A percentile compares a stretch with the other conserved stretches of the same genome.
Conservation (phyloP, 2,329 filamentous ascomycete genomes). For the Fusarium chaquense region DNA sequence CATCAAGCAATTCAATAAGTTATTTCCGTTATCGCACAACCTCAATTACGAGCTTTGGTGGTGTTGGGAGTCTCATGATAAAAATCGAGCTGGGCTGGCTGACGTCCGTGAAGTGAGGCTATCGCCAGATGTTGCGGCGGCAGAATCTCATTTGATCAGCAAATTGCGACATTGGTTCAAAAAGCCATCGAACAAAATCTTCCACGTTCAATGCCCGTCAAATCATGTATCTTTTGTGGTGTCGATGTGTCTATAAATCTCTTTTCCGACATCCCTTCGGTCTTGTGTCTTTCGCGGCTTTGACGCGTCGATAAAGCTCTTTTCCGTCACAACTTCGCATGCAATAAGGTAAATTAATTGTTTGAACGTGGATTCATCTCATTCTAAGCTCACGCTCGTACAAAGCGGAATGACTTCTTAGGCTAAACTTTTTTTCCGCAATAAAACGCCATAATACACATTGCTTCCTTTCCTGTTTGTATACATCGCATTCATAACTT, state of each 20-base stretch:
- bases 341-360: not conserved
- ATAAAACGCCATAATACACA: slow-evolving; percentile 33
- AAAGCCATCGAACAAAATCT: not conserved
- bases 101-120: not conserved
- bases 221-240: not conserved
- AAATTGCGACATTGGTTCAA: not conserved
- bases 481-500: slow-evolving; percentile 28
- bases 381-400: not conserved
- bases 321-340: not conserved
- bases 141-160: not conserved
- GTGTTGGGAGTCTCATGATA: not conserved
- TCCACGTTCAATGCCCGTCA: too few relatives aligned
- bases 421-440: slow-evolving; percentile 4
- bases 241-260: not conserved
- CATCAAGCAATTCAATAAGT: too few relatives aligned
- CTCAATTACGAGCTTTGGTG: not conserved
- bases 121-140: not conserved
- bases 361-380: slow-evolving; percentile 1
- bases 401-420: not conserved
- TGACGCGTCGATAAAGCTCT: not conserved
- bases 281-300: too few relatives aligned
- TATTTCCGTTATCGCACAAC: too few relatives aligned
- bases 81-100: not conserved
- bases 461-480: slow-evolving; percentile 13
- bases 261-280: too few relatives aligned